Evolutionary conservation across 2,329 filamentous ascomycete genomes (phyloP).

Genomic region (Aspergillus piperis): DNA sequence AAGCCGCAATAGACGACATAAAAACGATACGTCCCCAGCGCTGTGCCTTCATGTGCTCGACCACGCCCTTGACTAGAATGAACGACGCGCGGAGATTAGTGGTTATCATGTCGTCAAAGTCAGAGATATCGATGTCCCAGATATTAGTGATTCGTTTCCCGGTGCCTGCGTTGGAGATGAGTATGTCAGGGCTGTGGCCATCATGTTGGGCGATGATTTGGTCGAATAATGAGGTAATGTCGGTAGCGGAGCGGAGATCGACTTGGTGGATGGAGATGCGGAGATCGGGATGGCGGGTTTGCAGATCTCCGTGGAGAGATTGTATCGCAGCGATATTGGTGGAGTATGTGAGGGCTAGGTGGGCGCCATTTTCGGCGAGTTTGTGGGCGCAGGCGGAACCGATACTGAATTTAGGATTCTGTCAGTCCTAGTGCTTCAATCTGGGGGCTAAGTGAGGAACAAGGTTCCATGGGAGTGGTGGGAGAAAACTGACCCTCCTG

Average conservation of each 20-base stretch:
- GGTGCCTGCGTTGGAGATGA: slow-evolving; percentile 67
- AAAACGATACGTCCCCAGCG: slow-evolving; percentile 66
- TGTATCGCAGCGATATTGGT: slow-evolving; percentile 52
- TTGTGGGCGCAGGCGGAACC: slow-evolving; percentile 60
- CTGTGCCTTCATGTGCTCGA: slow-evolving; percentile 61
- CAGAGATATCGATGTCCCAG: slow-evolving; percentile 59
- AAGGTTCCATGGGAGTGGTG: background rate
- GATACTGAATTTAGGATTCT: slow-evolving; percentile 50
- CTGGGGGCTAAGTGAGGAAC: accelerated
- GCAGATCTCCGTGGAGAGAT: slow-evolving; percentile 47
- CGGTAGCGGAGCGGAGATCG: slow-evolving; percentile 58
- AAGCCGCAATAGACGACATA: slow-evolving; percentile 63
- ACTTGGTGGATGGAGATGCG: slow-evolving; percentile 58
- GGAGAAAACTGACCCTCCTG: slow-evolving; percentile 52
- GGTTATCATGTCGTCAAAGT: slow-evolving; percentile 64
- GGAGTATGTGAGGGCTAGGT: slow-evolving; percentile 62
- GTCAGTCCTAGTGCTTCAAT: background rate
- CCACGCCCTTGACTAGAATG: slow-evolving; percentile 60
- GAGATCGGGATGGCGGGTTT: slow-evolving; percentile 34
- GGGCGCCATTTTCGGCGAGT: slow-evolving; percentile 54
- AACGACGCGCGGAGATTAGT: slow-evolving; percentile 66
- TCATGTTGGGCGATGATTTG: slow-evolving; percentile 59
- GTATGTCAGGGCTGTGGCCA: slow-evolving; percentile 60
- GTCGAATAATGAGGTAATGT: slow-evolving; percentile 57
- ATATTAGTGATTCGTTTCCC: slow-evolving; percentile 60